These are phyloP conservation scores for Phytopythium oedochilum DNA, from an alignment of 352 stramenopile species.

Conservation along the genomic window DNA sequence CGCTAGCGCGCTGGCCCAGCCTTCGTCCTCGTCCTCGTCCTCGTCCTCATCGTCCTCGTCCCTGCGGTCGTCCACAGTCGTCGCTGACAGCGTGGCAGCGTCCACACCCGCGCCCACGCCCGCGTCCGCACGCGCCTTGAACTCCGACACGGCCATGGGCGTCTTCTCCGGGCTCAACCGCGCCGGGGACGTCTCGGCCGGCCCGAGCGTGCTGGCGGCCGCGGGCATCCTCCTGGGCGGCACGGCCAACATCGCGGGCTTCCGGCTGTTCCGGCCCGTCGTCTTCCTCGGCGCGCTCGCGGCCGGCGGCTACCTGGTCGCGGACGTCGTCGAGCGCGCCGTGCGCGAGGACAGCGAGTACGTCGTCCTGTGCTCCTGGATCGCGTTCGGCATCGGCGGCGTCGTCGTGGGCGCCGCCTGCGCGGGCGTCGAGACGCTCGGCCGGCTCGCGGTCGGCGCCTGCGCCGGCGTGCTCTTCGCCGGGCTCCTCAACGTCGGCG, in stretches of 20 bases:
- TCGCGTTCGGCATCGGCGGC: slow-evolving; percentile 32
- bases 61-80: too few species aligned
- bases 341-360: slow-evolving; percentile 21
- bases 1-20: background rate
- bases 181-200: slow-evolving; percentile 4
- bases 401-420: slow-evolving; percentile 17
- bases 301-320: slow-evolving; percentile 24
- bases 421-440: slow-evolving; percentile 20
- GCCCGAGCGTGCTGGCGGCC: slow-evolving; percentile 22
- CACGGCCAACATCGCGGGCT: slow-evolving; percentile 31
- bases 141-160: slow-evolving; percentile 1
- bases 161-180: background rate
- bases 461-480: slow-evolving; percentile 29
- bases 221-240: slow-evolving; percentile 23
- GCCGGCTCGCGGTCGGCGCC: slow-evolving; percentile 27
- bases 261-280: slow-evolving; percentile 30
- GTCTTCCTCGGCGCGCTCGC: slow-evolving; percentile 31
- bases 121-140: background rate
- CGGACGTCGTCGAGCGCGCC: slow-evolving; percentile 16
- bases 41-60: background rate
- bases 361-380: slow-evolving; percentile 27
- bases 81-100: too few species aligned
- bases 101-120: too few species aligned
- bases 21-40: background rate
- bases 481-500: slow-evolving; percentile 20